Base-by-base conservation (phyloP, 1,284 basidiomycete species). In the Coriolopsis trogii region DNA sequence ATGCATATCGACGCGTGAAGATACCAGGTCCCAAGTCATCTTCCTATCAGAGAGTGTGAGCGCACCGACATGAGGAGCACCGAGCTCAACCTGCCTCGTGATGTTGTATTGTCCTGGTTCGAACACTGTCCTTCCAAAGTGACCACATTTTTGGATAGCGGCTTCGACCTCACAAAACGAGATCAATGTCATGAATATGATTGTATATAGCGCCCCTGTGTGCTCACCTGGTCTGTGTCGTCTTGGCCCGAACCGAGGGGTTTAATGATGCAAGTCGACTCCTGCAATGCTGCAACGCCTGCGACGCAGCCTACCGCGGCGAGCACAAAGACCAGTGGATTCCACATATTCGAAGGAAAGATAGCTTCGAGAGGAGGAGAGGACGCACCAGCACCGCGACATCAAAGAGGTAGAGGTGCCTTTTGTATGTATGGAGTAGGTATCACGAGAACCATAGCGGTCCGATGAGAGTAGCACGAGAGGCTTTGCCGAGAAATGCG, bases 1-100 rank as follows among this genome's bases (percentile, higher is more conserved):
- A 48, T 77, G 74, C 12, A 87, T 64, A 55, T 84, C 78, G 2
- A 87, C 78, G 8, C 66, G 73, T 2, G 81, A 70, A 15, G 73
- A 68, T 5, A 71, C 66, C 7, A 87, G 70, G 50, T 82, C 68
- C 82, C 82, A 85, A 0, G 74, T 80, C 80, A 85, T 81, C 61
- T 83, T 84, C 60, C 82, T 82, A 8, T 18, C n/a, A 8, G 2
- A 23, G 6, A 15, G 34, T 23, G n/a, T 30, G 4, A 23, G 12
- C 9, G 3, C 7, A 9, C 24, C 1, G 3, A 3, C 15, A 3
- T 2, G 21, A 6, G 18, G 6, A 37, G 30, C 18, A 34, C 50
- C 26, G 56, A 57, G 25, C 49, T 63, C 16, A 6, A 42, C 38
- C 64, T 30, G 41, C 79, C 78, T 70, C 0, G 80, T 82, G 29